Base-by-base conservation (phyloP, 768 basidiomycete genomes). In the Amanita rubescens region DNA sequence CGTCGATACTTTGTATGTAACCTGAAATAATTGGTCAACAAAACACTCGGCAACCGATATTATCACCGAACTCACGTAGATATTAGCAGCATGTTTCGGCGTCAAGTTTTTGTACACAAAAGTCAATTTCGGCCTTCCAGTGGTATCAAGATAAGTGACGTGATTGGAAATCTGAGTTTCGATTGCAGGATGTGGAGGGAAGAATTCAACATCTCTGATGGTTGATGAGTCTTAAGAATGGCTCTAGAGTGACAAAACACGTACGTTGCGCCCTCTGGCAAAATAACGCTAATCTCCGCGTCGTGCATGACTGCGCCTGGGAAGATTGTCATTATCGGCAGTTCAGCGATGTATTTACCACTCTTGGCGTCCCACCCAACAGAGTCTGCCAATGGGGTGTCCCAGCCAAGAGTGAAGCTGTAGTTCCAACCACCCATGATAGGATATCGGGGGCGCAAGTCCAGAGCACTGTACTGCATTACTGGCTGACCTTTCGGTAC, bases 401-500 rank as follows among this genome's bases (percentile, higher is more conserved):
- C 94, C 79, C 89, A 99, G 2, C 96, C 96, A 3, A 97, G 75
- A 5, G 91, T 93, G 72, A 94, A 98, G 39, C 75, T 84, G 68
- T 95, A 98, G 64, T 96, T 98, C 96, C 96, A 99, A 39, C 95
- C 93, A 27, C 96, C 96, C 60, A 98, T 67, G 42, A 99, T 63
- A 30, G 96, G 96, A 68, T 94, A 99, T 42, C 96, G 80, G 0
- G 96, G 95, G 37, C 76, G 77, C 46, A 98, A 66, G 62, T 97
- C 94, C 22, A 99, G 75, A 20, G 86, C 57, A 50, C 89, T 89
- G 61, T 76, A 75, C 41, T 79, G 75, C 53, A 72, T 75, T 12
- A 71, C 69, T 53, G 74, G 75, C 55, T 69, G 69, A n/a, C 75
- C 75, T 60, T 82, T 82, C 3, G 84, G 74, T 5, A 77, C 71